Evolutionary conservation across 768 basidiomycete species (phyloP), one percentile per base, ranked within the genome.

Genomic region (Suillus spraguei): DNA sequence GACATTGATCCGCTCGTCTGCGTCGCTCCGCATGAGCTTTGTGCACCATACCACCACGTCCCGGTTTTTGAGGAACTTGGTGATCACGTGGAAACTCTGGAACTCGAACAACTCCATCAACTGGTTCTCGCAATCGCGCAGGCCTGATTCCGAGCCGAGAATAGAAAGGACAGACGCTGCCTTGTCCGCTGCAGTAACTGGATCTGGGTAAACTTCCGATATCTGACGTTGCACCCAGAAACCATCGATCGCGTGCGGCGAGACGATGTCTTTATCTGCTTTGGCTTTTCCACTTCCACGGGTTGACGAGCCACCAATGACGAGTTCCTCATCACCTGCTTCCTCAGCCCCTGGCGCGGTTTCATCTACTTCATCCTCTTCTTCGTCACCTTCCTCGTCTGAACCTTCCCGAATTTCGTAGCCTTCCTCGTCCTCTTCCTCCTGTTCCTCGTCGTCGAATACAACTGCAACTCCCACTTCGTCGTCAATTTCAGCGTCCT

Each of bases 221-320:
- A 99, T 89, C 64, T 97, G 91, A 1, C 96, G 90, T 72, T 99
- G 97, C 0, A 99, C 94, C 96, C 96, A 99, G 87, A 99, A 99
- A 33, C 87, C 97, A 74, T 99, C 97, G 70, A 99, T 89, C 59
- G 89, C 84, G 65, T 97, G 94, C 0, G 95, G 95, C 0, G 94
- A 89, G 46, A 99, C 89, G 60, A 87, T 79, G 68, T 94, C 92
- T 68, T 89, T 88, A 76, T 92, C 88, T 52, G 79, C 81, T 69
- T 87, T 87, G 61, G 81, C 72, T 60, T 82, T 83, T 24, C 79
- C 76, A 38, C 78, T 74, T 49, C 72, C 71, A 61, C 76, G 79
- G 32, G 79, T 66, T 16, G 87, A 82, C 0, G 86, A 80, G 63
- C 87, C 88, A 32, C 92, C 92, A 62, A 97, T 88, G 54, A 97